Evolutionary conservation across 2,329 filamentous ascomycete genomes (phyloP).

Genomic region (Phoma sp.): DNA sequence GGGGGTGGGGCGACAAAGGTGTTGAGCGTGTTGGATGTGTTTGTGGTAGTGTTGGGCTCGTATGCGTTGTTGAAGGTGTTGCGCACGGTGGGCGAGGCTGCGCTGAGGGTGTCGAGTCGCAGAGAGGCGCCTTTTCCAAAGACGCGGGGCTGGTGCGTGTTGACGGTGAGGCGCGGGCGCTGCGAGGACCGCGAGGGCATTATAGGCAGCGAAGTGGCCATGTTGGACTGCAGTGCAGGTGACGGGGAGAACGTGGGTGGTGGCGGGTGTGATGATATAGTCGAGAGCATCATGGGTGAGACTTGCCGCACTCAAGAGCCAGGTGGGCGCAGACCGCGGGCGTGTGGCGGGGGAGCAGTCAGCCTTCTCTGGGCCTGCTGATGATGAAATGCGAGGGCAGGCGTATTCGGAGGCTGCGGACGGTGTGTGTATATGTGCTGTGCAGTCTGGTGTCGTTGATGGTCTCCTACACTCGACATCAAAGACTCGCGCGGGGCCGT

Average conservation of each 20-base stretch:
- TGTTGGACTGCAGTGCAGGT: conserved; percentile 43
- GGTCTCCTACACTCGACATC: neutral
- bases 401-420: neutral
- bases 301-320: conserved; percentile 5
- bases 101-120: conserved; percentile 59
- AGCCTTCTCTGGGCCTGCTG: conserved; percentile 15
- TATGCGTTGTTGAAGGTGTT: conserved; percentile 70
- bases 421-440: neutral
- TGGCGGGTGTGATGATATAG: conserved; percentile 44
- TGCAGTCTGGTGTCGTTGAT: neutral
- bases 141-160: conserved; percentile 59
- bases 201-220: conserved; percentile 56
- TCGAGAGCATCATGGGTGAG: conserved; percentile 47
- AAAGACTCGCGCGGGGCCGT: conserved; percentile 8
- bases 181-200: conserved; percentile 37
- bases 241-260: conserved; percentile 34
- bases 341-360: conserved; percentile 16
- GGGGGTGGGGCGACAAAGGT: conserved; percentile 29
- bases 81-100: conserved; percentile 65
- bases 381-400: neutral
- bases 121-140: conserved; percentile 62
- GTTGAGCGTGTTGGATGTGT: conserved; percentile 14
- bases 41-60: conserved; percentile 40
- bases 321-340: conserved; percentile 14
- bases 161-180: conserved; percentile 66